Evolutionary conservation across 1,139 yeast species (phyloP).

Genomic region (Geotrichum carabidarum): DNA sequence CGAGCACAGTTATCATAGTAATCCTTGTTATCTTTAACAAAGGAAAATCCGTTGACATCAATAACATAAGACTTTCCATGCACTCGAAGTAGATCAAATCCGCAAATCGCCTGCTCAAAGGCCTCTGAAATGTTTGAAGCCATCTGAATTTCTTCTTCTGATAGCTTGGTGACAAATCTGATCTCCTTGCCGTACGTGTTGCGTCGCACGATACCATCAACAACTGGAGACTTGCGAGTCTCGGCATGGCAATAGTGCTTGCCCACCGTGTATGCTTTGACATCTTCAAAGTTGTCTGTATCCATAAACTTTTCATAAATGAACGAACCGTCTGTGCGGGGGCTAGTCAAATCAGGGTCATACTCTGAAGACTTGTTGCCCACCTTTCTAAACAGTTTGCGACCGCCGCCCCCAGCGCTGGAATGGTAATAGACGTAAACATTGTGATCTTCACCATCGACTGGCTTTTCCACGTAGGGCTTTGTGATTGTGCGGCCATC

Average conservation of each 20-base stretch:
- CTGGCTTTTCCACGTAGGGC: conserved; percentile 98
- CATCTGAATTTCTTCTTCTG: conserved; percentile 69
- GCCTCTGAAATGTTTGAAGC: conserved; percentile 69
- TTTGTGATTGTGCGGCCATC: conserved; percentile 68
- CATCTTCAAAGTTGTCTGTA: conserved; percentile 97
- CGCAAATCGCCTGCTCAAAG: conserved; percentile 95
- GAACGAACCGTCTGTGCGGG: conserved; percentile 86
- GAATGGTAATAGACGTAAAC: conserved; percentile 87
- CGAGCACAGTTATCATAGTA: conserved; percentile 83
- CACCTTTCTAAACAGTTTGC: conserved; percentile 87
- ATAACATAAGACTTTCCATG: conserved; percentile 86
- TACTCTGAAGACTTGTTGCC: conserved; percentile 97
- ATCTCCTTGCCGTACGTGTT: conserved; percentile 97
- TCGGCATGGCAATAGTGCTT: conserved; percentile 91
- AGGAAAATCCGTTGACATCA: conserved; percentile 97
- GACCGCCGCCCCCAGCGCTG: conserved; percentile 94
- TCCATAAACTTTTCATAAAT: conserved; percentile 95
- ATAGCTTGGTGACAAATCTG: conserved; percentile 76
- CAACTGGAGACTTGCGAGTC: conserved; percentile 96
- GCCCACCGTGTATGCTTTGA: conserved; percentile 97
- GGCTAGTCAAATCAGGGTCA: conserved; percentile 69
- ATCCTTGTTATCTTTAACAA: conserved; percentile 84
- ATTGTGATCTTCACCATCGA: conserved; percentile 98
- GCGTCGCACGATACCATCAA: conserved; percentile 95
- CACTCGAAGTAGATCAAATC: conserved; percentile 88